These are phyloP conservation scores for Alternaria atra DNA, from an alignment of 2,329 filamentous ascomycete genomes.

Conservation along the genomic window DNA sequence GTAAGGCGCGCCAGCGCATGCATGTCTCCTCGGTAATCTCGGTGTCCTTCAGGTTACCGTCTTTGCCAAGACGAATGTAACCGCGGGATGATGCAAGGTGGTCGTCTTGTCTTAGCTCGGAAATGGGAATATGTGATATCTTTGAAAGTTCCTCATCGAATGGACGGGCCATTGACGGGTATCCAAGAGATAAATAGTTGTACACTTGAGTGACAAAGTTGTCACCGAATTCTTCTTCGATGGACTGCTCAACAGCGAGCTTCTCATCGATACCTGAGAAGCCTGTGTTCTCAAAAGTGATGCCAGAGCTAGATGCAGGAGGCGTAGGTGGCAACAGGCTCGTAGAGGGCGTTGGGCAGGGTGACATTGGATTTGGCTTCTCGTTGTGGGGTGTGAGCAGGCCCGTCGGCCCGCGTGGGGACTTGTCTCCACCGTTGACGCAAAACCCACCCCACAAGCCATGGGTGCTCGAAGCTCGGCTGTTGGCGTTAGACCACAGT, in stretches of 20 bases:
- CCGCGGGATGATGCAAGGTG: slow-evolving; percentile 70
- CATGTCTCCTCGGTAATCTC: slow-evolving; percentile 63
- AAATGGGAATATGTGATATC: slow-evolving; percentile 75
- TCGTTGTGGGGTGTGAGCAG: slow-evolving; percentile 60
- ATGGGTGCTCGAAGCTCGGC: slow-evolving; percentile 62
- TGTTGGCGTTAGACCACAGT: slow-evolving; percentile 48
- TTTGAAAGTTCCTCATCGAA: slow-evolving; percentile 88
- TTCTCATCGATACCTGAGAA: slow-evolving; percentile 55
- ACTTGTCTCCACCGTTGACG: slow-evolving; percentile 51
- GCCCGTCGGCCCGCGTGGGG: slow-evolving; percentile 56
- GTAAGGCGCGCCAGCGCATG: slow-evolving; percentile 83
- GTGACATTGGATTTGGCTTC: slow-evolving; percentile 54
- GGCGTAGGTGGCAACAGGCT: slow-evolving; percentile 49
- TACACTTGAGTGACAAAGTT: slow-evolving; percentile 93
- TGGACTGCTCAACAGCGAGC: slow-evolving; percentile 56
- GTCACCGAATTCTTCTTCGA: slow-evolving; percentile 77
- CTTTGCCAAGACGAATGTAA: slow-evolving; percentile 69
- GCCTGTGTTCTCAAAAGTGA: slow-evolving; percentile 33
- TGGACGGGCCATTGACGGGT: slow-evolving; percentile 81
- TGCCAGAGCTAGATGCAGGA: slow-evolving; percentile 39
- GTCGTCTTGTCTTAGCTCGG: slow-evolving; percentile 78
- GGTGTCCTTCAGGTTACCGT: slow-evolving; percentile 59
- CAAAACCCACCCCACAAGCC: slow-evolving; percentile 84
- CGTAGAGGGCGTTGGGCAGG: slow-evolving; percentile 47
- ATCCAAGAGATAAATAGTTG: slow-evolving; percentile 94